Percentiles rank a stretch among this genome's conserved stretches.
Conservation (phyloP, 202 grass and related monocot genomes). For the Carex arenaria region DNA sequence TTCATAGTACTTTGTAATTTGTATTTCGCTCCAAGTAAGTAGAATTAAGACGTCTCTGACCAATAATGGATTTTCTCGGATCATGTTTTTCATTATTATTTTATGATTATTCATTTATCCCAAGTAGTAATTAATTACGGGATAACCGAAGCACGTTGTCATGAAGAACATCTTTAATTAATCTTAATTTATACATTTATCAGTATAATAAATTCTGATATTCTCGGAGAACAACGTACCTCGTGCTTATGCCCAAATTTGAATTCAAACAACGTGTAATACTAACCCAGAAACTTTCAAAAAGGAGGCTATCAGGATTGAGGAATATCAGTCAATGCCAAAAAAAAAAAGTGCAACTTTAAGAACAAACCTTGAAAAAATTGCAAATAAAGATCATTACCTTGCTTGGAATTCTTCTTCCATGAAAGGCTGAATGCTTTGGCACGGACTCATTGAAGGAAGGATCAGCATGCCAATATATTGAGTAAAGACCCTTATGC, state of each 20-base stretch:
- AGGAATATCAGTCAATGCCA: not conserved
- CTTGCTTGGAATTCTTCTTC: constrained; percentile 50
- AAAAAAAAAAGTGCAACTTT: too few relatives aligned
- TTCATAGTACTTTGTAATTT: not conserved
- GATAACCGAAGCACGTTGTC: not conserved
- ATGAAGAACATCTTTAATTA: not conserved
- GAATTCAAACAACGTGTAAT: not conserved
- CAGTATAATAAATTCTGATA: not conserved
- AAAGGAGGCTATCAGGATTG: not conserved
- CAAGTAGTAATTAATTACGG: not conserved
- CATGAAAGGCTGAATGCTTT: constrained; percentile 42
- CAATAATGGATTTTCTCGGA: not conserved
- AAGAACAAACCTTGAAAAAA: not conserved
- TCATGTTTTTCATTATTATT: not conserved
- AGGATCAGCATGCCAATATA: constrained; percentile 50
- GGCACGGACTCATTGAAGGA: constrained; percentile 34
- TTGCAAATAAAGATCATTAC: constrained; percentile 23
- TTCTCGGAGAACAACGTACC: not conserved
- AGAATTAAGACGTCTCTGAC: not conserved
- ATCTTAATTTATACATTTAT: not conserved
- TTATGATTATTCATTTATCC: not conserved
- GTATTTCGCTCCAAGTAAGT: not conserved
- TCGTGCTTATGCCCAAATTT: not conserved
- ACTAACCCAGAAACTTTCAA: not conserved
- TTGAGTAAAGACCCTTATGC: constrained; percentile 43